Evolutionary conservation across 2,329 filamentous ascomycete species (phyloP).

Genomic region (Ceratocystis variospora): DNA sequence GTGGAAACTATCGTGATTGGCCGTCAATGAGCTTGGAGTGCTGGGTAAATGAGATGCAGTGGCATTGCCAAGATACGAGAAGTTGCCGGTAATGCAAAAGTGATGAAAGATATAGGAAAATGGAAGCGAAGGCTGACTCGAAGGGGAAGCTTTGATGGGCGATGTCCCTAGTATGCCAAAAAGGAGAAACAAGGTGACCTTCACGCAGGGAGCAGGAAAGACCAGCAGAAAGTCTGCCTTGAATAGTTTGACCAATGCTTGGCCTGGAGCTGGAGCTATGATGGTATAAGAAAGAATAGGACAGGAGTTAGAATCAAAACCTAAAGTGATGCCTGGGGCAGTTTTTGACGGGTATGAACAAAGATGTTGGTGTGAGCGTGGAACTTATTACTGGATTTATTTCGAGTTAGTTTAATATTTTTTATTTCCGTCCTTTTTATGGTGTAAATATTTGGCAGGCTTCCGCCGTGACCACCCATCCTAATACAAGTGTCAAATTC

Average conservation of each 20-base stretch:
- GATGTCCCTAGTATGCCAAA: not conserved
- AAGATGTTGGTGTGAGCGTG: not conserved
- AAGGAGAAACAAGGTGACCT: slow-evolving; percentile 2
- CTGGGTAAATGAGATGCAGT: not conserved
- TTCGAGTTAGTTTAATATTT: not conserved
- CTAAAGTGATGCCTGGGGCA: not conserved
- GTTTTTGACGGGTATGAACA: not conserved
- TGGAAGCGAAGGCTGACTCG: not conserved
- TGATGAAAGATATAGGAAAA: not conserved
- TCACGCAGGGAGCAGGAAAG: not conserved
- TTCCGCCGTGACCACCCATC: too few relatives aligned
- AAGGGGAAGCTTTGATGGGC: not conserved
- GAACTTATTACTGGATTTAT: not conserved
- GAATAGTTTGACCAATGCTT: not conserved
- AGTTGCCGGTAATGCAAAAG: not conserved
- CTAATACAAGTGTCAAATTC: too few relatives aligned
- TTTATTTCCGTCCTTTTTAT: not conserved
- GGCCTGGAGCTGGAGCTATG: not conserved
- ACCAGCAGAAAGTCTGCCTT: too few relatives aligned
- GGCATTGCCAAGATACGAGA: slow-evolving; percentile 4
- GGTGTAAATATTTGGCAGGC: not conserved
- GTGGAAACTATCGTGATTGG: not conserved
- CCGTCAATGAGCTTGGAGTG: not conserved
- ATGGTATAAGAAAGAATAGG: too few relatives aligned
- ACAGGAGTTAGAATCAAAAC: not conserved